Evolutionary conservation across 176 grass and related monocot genomes (phyloP).

Genomic region (Ampelocalamus luodianensis): DNA sequence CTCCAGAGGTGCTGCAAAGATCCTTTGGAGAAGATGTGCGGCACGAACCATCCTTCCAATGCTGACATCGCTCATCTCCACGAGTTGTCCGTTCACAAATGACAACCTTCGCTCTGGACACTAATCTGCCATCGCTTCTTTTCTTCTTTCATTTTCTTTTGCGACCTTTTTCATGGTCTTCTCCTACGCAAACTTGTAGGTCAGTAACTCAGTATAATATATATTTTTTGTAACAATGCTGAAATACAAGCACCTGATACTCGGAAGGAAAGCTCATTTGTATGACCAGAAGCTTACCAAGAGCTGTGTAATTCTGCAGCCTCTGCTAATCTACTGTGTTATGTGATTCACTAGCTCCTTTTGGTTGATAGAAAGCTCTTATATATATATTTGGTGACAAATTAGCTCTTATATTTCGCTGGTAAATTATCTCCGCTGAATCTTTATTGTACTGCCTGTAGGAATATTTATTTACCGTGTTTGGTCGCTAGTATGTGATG

Average conservation of each 20-base stretch:
- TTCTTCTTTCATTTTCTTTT: constrained; percentile 35
- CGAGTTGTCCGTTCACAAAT: constrained; percentile 64
- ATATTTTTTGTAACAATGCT: constrained; percentile 39
- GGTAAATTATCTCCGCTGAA: not conserved
- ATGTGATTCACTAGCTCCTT: not conserved
- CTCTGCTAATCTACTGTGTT: constrained; percentile 36
- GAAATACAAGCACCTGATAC: constrained; percentile 38
- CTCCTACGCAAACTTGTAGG: constrained; percentile 50
- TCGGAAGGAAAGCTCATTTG: constrained; percentile 29
- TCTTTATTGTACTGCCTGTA: not conserved
- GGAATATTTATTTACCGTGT: not conserved
- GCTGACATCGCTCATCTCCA: constrained; percentile 57
- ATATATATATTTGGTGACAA: not conserved
- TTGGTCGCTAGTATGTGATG: too few relatives aligned
- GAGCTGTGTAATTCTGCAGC: constrained; percentile 39
- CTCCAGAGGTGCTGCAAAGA: constrained; percentile 83
- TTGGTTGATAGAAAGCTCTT: constrained; percentile 1
- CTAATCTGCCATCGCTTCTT: constrained; percentile 43
- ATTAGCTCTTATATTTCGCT: not conserved
- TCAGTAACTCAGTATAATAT: constrained; percentile 8
- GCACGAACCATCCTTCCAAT: constrained; percentile 32
- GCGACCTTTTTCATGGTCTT: constrained; percentile 38
- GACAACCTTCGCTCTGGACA: constrained; percentile 35
- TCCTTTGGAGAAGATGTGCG: constrained; percentile 65
- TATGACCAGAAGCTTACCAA: constrained; percentile 24